Evolutionary conservation across 179 eudicot genomes (phyloP), one percentile per base, ranked within the genome.

Genomic region (Silene vulgaris): DNA sequence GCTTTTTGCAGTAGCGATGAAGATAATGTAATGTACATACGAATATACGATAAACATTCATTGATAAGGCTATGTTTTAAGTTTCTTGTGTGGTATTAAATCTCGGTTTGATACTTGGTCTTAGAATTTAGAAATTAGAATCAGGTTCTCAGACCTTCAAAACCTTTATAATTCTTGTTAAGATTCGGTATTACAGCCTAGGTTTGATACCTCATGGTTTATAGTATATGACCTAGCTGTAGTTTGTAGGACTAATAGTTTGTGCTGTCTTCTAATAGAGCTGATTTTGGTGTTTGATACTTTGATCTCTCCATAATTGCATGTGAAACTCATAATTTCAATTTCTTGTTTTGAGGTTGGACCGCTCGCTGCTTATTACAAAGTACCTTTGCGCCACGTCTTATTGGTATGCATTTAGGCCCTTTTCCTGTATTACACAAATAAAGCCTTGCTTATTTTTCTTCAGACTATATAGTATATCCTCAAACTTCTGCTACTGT

Each of bases 321-420:
- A 11, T 17, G 48, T 23, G 61, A 68, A 13, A 78, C 74, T 30
- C 37, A 32, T 54, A 16, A 12, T 35, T 48, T 79, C 23, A 9
- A 45, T 50, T 23, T 52, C 32, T 2, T 43, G 70, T 23, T 35
- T 86, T 48, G 20, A 93, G 98, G 93, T 93, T 74, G 97, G 97
- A 48, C 90, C 98, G 3, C 88, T 93, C 79, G 98, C 97, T 81
- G 95, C 98, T 75, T 93, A 93, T 81, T 93, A 93, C 79, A 89
- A 88, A 87, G 90, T 93, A 60, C 98, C 98, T 7, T 76, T 93
- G 82, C 97, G 97, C 32, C 97, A 91, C 80, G 87, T 93, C 80
- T 81, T 93, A 26, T 72, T 93, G 96, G 98, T 93, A 88, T 77
- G 83, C 71, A 32, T 19, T 43, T 26, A 28, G 20, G 17, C 35